Base-by-base conservation (phyloP, 768 basidiomycete genomes). In the Lactarius tabidus region DNA sequence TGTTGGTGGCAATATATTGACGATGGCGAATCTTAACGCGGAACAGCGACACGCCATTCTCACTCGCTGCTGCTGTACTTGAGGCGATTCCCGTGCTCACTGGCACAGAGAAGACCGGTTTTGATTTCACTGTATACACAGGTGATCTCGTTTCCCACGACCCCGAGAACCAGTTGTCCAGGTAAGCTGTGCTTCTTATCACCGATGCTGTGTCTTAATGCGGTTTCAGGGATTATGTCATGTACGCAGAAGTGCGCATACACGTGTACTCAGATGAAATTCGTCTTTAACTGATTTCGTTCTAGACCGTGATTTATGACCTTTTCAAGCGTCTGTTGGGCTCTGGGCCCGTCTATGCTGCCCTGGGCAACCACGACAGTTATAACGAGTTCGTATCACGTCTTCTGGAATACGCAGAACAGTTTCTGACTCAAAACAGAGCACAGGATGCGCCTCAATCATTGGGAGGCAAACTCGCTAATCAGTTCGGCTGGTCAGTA, bases 71-170 rank as follows among this genome's bases (percentile, higher is more conserved):
- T 56, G 78, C 90, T 17, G 85, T 82, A 1, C 76, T 91, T 29
- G 74, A 89, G 70, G 82, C 88, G 5, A 89, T 92, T 63, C 89
- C 90, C 26, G 79, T 78, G 3, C 75, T 92, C 35, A 79, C 88
- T 29, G 85, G 80, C 10, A 89, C 90, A 12, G 71, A 82, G 70
- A 74, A 79, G 1, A 81, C 78, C 18, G 87, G 86, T 3, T 89
- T 91, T 71, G 79, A 80, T 31, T 90, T 84, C 72, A 82, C 83
- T 0, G 54, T 92, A 20, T 91, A 81, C 71, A 92, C 90, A 0
- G 90, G 90, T 28, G 90, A 92, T 72, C 73, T 92, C 52, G 82
- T 90, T 45, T 84, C 86, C 8, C 90, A 92, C 72, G 90, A 91
- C 73, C 75, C 82, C 14, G 82, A 84, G 43, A 84, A 83, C 62